Conservation (phyloP, 1,284 basidiomycete species). For the Papiliotrema fonsecae region DNA sequence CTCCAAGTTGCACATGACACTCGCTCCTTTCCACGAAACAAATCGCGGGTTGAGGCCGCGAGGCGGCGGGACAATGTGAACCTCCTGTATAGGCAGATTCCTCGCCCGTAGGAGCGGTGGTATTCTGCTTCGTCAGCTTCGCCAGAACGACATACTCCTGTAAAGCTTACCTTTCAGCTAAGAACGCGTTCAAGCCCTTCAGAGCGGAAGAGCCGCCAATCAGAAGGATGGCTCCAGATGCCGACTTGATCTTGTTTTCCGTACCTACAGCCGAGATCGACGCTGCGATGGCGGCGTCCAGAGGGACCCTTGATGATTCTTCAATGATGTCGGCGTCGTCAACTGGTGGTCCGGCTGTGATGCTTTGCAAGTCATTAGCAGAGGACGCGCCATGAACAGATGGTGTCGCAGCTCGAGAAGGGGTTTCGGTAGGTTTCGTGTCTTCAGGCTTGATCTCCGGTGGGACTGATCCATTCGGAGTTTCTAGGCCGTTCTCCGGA, state of each 20-base stretch:
- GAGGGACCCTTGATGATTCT: conserved; percentile 83
- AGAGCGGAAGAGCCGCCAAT: conserved; percentile 70
- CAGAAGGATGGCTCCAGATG: conserved; percentile 80
- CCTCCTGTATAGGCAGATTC: conserved; percentile 78
- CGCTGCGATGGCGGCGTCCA: conserved; percentile 93
- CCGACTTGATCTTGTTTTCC: conserved; percentile 85
- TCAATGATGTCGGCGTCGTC: conserved; percentile 40
- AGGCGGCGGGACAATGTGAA: conserved; percentile 84
- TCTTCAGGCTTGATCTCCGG: neutral
- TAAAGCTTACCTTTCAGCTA: conserved; percentile 41
- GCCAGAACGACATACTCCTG: neutral
- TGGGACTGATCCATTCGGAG: conserved; percentile 4
- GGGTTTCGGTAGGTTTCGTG: neutral
- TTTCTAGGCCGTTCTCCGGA: neutral
- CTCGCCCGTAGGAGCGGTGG: conserved; percentile 68
- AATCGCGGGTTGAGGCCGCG: conserved; percentile 87
- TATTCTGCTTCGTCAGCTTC: conserved; percentile 23
- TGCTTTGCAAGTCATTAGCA: no score
- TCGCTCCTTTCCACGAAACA: conserved; percentile 90
- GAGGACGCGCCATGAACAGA: neutral
- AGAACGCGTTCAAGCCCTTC: conserved; percentile 39
- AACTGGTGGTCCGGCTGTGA: no score
- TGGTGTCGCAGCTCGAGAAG: conserved; percentile 1
- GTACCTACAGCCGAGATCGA: conserved; percentile 76
- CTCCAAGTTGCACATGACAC: conserved; percentile 91